These are phyloP conservation scores for Gardenia jasminoides DNA, from an alignment of 257 asterid genomes.

Conservation along the genomic window DNA sequence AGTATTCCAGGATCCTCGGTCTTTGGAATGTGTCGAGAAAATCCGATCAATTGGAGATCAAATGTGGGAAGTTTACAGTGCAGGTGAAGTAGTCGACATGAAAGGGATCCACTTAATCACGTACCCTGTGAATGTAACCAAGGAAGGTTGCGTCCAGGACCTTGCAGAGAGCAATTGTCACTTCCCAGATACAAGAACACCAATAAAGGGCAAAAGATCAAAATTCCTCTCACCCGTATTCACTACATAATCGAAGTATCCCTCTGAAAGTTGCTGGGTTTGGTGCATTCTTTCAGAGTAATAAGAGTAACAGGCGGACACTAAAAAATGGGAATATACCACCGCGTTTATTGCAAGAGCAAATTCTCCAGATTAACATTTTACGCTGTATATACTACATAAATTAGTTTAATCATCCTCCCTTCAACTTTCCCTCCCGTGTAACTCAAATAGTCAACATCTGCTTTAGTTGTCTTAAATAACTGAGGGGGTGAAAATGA, in stretches of 20 bases:
- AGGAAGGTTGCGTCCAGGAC: constrained; percentile 57
- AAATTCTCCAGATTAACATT: not conserved
- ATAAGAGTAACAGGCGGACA: not conserved
- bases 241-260: constrained; percentile 49
- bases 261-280: not conserved
- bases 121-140: constrained; percentile 59
- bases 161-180: constrained; percentile 32
- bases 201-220: constrained; percentile 62
- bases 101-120: constrained; percentile 67
- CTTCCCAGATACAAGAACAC: constrained; percentile 71
- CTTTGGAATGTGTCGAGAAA: constrained; percentile 51
- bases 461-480: not conserved
- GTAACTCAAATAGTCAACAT: not conserved
- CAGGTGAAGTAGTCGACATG: constrained; percentile 68
- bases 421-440: too few relatives aligned
- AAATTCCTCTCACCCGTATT: constrained; percentile 58
- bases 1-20: constrained; percentile 52
- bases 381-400: not conserved
- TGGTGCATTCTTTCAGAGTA: not conserved
- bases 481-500: too few relatives aligned
- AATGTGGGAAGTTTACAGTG: constrained; percentile 71
- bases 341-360: not conserved
- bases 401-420: not conserved
- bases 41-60: constrained; percentile 57
- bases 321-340: not conserved